Conservation (phyloP, 192 early-diverging fungal genomes). For the Gaertneriomyces semiglobifer region DNA sequence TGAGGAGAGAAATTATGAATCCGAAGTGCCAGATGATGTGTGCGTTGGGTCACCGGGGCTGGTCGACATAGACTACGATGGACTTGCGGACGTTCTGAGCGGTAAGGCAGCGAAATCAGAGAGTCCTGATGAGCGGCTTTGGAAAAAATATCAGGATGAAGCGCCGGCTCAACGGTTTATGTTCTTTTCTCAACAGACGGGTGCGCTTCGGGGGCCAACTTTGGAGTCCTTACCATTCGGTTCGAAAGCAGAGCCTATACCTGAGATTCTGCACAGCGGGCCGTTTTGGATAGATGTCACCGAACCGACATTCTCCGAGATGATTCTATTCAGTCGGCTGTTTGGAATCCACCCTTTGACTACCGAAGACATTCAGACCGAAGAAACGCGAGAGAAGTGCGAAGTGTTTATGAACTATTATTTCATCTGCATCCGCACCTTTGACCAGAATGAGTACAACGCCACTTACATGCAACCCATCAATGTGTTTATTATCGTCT, state of each 20-base stretch:
- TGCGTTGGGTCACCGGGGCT: neutral
- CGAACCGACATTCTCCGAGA: slow-evolving; percentile 42
- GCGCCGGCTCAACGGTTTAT: slow-evolving; percentile 27
- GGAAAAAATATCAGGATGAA: slow-evolving; percentile 7
- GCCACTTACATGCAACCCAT: slow-evolving; percentile 51
- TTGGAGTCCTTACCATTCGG: slow-evolving; percentile 35
- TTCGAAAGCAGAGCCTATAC: slow-evolving; percentile 2
- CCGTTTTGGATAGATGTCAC: slow-evolving; percentile 57
- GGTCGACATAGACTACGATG: slow-evolving; percentile 14
- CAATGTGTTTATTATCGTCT: slow-evolving; percentile 53
- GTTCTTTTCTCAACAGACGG: slow-evolving; percentile 43
- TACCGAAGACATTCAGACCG: slow-evolving; percentile 83
- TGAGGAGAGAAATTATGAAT: neutral
- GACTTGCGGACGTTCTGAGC: slow-evolving; percentile 12
- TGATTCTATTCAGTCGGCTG: slow-evolving; percentile 45
- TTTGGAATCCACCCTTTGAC: slow-evolving; percentile 89
- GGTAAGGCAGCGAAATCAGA: neutral
- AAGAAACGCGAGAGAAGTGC: slow-evolving; percentile 91
- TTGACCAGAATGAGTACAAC: slow-evolving; percentile 43
- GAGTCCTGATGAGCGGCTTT: neutral
- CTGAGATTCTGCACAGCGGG: slow-evolving; percentile 25
- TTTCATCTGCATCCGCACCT: slow-evolving; percentile 80
- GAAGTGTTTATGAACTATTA: slow-evolving; percentile 90
- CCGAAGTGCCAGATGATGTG: slow-evolving; percentile 7
- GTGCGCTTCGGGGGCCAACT: slow-evolving; percentile 16